These are phyloP conservation scores for Castanea mollissima DNA, from an alignment of 306 rosid genomes.

Conservation along the genomic window DNA sequence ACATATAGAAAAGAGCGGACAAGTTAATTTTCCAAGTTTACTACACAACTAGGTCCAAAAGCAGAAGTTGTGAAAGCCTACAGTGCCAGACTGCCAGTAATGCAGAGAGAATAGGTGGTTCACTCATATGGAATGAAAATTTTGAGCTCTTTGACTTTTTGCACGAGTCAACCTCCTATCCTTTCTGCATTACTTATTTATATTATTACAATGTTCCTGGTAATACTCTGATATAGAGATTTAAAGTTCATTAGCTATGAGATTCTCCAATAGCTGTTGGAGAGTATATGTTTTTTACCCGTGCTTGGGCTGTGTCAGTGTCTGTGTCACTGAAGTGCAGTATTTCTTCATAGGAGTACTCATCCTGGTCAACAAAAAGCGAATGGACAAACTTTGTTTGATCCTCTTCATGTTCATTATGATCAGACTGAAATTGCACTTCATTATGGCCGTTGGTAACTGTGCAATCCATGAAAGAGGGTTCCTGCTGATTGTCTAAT, in stretches of 20 bases:
- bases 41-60: not conserved
- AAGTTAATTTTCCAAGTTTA: constrained; percentile 6
- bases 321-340: constrained; percentile 27
- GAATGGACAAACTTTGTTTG: constrained; percentile 6
- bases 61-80: not conserved
- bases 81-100: not conserved
- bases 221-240: constrained; percentile 8
- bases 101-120: not conserved
- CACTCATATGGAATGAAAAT: not conserved
- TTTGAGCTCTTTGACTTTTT: constrained; percentile 13
- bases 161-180: not conserved
- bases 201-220: constrained; percentile 7
- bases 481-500: not conserved
- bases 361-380: not conserved
- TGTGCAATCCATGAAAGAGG: not conserved
- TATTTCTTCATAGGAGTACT: not conserved
- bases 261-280: not conserved
- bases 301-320: constrained; percentile 26
- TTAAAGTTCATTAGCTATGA: constrained; percentile 1
- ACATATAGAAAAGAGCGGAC: not conserved
- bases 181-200: not conserved
- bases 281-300: constrained; percentile 36
- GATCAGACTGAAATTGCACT: not conserved
- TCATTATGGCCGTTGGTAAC: not conserved
- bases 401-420: constrained; percentile 16